Evolutionary conservation across 441 rosid species (phyloP).

Genomic region (Populus hybrid): DNA sequence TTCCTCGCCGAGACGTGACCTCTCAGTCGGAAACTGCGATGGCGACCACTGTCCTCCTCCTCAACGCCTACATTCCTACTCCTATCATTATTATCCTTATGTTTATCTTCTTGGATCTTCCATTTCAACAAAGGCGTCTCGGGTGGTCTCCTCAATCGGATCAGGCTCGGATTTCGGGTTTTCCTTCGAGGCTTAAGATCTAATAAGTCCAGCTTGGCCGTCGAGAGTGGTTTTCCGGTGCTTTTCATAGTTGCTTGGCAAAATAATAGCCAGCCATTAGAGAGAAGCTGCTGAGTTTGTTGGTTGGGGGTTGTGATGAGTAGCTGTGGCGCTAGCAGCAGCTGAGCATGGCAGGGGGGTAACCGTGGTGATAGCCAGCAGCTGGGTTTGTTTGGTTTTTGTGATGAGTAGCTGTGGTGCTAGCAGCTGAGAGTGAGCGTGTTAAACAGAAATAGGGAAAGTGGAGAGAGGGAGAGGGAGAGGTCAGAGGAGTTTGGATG

Average conservation of each 20-base stretch:
- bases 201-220: neutral
- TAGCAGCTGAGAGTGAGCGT: neutral
- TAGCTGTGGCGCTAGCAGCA: too few relatives aligned
- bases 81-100: constrained; percentile 30
- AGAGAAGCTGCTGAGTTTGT: neutral
- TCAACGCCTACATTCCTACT: constrained; percentile 25
- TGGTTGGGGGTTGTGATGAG: neutral
- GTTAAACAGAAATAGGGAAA: neutral
- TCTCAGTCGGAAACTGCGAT: constrained; percentile 33
- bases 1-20: constrained; percentile 70
- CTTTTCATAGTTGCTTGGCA: constrained; percentile 13
- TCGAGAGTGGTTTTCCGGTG: constrained; percentile 16
- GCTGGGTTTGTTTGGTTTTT: neutral
- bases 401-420: neutral
- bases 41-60: constrained; percentile 16
- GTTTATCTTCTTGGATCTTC: constrained; percentile 48
- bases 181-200: constrained; percentile 37
- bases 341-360: too few relatives aligned
- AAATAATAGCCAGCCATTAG: constrained; percentile 8
- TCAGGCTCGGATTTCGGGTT: constrained; percentile 41
- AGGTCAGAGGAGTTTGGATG: neutral
- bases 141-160: constrained; percentile 53
- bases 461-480: neutral
- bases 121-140: constrained; percentile 84
- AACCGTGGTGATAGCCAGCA: too few relatives aligned